Base-by-base conservation (phyloP, 345 rosid species). In the Cardiospermum halicacabum region DNA sequence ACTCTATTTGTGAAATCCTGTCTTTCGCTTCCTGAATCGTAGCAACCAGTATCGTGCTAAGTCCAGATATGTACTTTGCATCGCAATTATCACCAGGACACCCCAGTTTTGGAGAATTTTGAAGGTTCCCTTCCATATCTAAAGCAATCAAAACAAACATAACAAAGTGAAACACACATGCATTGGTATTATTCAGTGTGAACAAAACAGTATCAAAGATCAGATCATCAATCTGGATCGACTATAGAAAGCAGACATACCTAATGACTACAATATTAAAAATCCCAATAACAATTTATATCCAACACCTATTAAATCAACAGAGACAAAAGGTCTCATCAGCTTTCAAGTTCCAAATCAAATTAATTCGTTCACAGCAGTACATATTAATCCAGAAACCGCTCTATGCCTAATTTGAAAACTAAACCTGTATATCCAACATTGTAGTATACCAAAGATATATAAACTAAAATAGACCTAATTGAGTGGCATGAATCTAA, bases 21-120 rank as follows among this genome's bases (percentile, higher is more conserved):
- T 88, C 99, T 68, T 88, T 93, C 2, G 96, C 89, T 77, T 93
- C 97, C 66, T 93, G 87, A 63, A 93, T 91, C 12, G 96, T 80
- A 0, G 96, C 99, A 22, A 93, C 96, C 73, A 91, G 75, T 56
- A 88, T 69, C 5, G 92, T 69, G 70, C 96, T 91, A 48, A 85
- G 90, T 54, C 85, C 85, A 11, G 86, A 78, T 3, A 88, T 76
- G 66, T 75, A 69, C 74, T 82, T 85, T 7, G 67, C 66, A 74
- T 80, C 89, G 62, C 74, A 75, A 5, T 25, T 57, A 62, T 88
- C 92, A 26, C 67, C 68, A 3, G 71, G 39, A 70, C 18, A 60
- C 49, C 57, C 84, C 60, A 40, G 54, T 43, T 65, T 67, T 15
- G 70, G 70, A 62, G 72, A 60, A 10, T 56, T 57, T 53, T 53